Evolutionary conservation across 768 basidiomycete genomes (phyloP).

Genomic region (Tremella mesenterica): DNA sequence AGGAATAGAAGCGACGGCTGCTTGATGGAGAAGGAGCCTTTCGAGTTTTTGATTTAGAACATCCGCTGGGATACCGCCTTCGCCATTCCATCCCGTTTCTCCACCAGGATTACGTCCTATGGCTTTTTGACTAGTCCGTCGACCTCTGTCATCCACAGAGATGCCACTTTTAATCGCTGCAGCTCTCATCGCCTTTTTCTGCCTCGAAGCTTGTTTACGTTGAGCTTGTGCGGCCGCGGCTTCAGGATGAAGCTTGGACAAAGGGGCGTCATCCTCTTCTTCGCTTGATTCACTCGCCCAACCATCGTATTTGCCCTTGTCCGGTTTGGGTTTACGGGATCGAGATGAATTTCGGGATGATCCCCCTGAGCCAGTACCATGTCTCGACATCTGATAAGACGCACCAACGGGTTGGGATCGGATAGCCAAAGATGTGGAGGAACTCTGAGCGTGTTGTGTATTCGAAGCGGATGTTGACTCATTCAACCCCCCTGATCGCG

Average conservation of each 20-base stretch:
- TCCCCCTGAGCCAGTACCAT: neutral
- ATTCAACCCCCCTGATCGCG: too few relatives aligned
- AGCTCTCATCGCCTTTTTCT: slow-evolving; percentile 4
- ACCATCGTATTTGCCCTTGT: neutral
- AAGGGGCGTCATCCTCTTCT: slow-evolving; percentile 29
- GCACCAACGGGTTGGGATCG: neutral
- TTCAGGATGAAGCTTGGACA: slow-evolving; percentile 35
- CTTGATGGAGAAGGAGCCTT: neutral
- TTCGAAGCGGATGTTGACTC: too few relatives aligned
- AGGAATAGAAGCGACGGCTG: too few relatives aligned
- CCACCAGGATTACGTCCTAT: slow-evolving; percentile 27
- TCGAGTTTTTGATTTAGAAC: slow-evolving; percentile 22
- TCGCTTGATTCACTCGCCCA: neutral
- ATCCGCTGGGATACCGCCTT: slow-evolving; percentile 37
- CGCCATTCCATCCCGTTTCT: slow-evolving; percentile 33
- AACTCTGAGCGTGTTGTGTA: too few relatives aligned
- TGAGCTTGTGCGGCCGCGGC: slow-evolving; percentile 24
- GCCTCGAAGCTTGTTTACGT: neutral
- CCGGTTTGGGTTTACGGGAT: neutral
- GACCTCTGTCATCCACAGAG: neutral
- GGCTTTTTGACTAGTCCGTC: neutral
- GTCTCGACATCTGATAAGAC: neutral
- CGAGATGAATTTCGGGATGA: neutral
- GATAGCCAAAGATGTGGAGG: neutral
- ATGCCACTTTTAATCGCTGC: neutral